Percentiles rank a stretch among this genome's conserved stretches.
phyloP scores from a whole-genome alignment of 2,329 filamentous ascomycete genomes.

The Teratosphaeriaceae sp. region DNA sequence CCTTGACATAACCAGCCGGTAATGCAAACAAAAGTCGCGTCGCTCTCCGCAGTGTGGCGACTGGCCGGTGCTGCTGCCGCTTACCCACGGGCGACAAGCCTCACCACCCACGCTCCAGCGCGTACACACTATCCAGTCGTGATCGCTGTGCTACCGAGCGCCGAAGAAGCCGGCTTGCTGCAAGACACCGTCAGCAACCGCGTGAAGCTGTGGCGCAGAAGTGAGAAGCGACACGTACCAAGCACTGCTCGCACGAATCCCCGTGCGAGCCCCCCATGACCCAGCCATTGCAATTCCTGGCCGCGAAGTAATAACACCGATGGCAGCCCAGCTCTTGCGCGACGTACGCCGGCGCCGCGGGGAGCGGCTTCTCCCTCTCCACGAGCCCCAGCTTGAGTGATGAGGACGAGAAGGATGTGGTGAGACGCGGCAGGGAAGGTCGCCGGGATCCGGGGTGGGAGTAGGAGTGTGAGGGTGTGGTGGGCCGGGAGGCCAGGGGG shows the following conservation, averaged over 20 bases:
- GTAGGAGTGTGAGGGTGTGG: constrained; percentile 4
- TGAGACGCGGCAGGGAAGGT: constrained; percentile 21
- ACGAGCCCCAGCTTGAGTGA: constrained; percentile 11
- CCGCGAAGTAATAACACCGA: constrained; percentile 31
- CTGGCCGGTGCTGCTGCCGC: too few species aligned
- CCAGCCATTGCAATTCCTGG: constrained; percentile 31
- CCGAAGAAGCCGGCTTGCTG: constrained; percentile 29
- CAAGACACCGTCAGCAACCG: constrained; percentile 6
- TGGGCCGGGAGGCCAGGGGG: constrained; percentile 1
- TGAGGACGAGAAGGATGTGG: constrained; percentile 18
- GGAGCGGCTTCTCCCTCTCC: constrained; percentile 8
- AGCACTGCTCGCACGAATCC: constrained; percentile 28
- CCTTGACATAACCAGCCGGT: too few species aligned
- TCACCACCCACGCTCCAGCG: too few species aligned
- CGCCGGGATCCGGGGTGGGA: constrained; percentile 7
- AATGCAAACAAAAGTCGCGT: too few species aligned
- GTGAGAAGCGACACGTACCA: constrained; percentile 17
- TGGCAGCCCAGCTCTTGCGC: constrained; percentile 26
- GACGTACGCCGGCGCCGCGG: constrained; percentile 5
- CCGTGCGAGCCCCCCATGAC: constrained; percentile 28
- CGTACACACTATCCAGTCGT: too few species aligned
- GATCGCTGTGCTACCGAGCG: constrained; percentile 10
- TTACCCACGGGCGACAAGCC: too few species aligned
- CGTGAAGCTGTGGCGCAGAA: neutral
- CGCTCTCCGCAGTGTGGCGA: too few species aligned